These are phyloP conservation scores for Thymus quinquecostatus DNA, from an alignment of 257 asterid genomes.

Conservation along the genomic window DNA sequence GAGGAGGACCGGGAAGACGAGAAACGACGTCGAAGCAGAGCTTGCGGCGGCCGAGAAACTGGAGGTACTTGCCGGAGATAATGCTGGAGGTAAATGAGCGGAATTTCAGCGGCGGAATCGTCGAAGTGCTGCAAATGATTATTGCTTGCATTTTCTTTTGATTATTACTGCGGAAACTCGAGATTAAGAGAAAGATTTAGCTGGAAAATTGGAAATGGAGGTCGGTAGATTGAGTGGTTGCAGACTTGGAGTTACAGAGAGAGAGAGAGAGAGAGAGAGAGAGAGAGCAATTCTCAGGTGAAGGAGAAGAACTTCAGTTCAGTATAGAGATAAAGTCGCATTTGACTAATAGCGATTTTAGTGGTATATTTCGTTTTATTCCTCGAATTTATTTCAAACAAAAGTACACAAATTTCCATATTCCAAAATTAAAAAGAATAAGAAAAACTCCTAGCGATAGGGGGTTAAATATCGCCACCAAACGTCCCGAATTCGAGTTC, in stretches of 20 bases:
- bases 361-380: no score
- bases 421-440: no score
- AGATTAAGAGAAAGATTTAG: neutral
- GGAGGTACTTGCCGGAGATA: constrained; percentile 35
- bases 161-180: neutral
- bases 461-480: no score
- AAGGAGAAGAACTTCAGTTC: neutral
- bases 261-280: neutral
- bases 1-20: constrained; percentile 40
- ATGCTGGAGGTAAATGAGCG: constrained; percentile 26
- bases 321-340: constrained; percentile 23
- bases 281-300: neutral
- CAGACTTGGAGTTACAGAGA: constrained; percentile 25
- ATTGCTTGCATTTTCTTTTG: constrained; percentile 41
- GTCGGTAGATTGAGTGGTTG: constrained; percentile 32
- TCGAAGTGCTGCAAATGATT: constrained; percentile 33
- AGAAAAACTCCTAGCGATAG: no score
- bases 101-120: constrained; percentile 38
- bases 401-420: no score
- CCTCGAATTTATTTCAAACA: no score
- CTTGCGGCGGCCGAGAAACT: constrained; percentile 71
- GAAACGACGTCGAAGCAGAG: constrained; percentile 68
- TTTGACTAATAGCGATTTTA: no score
- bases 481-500: no score
- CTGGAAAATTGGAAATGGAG: constrained; percentile 32